A percentile compares a stretch with the other conserved stretches of the same genome.
Evolutionary conservation across 2,329 filamentous ascomycete genomes (phyloP).

Genomic region (Talaromyces sp.): DNA sequence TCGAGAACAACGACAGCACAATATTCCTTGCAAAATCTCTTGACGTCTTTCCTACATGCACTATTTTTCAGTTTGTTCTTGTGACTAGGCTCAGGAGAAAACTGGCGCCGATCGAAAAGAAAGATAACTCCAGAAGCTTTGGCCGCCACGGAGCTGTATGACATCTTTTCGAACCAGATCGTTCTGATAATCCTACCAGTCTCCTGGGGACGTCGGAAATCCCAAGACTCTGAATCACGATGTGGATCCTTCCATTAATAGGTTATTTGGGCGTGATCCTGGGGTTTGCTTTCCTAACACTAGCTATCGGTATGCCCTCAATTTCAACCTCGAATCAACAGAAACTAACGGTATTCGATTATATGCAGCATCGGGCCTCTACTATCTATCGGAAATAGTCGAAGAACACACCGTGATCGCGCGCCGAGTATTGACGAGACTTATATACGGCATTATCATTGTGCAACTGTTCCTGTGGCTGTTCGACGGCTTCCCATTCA

Average conservation of each 20-base stretch:
- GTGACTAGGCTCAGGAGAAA: background rate
- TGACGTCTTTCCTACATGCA: background rate
- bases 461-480: constrained; percentile 69
- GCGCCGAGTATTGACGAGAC: constrained; percentile 73
- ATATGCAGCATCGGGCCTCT: constrained; percentile 77
- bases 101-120: background rate
- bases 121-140: too few species aligned
- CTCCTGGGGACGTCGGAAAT: background rate
- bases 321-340: background rate
- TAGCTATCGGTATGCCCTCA: constrained; percentile 69
- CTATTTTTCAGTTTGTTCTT: background rate
- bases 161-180: background rate
- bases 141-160: background rate
- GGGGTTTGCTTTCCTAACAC: constrained; percentile 88
- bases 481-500: constrained; percentile 79
- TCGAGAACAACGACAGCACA: background rate
- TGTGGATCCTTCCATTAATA: constrained; percentile 94
- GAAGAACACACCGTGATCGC: constrained; percentile 95
- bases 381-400: constrained; percentile 96
- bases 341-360: background rate
- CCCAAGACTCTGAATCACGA: constrained; percentile 31
- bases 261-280: constrained; percentile 82
- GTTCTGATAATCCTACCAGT: background rate
- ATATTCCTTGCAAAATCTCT: background rate
- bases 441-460: constrained; percentile 77